phyloP scores from a whole-genome alignment of 1,284 basidiomycete genomes.

The Ceratorhiza oryzae-sativae region DNA sequence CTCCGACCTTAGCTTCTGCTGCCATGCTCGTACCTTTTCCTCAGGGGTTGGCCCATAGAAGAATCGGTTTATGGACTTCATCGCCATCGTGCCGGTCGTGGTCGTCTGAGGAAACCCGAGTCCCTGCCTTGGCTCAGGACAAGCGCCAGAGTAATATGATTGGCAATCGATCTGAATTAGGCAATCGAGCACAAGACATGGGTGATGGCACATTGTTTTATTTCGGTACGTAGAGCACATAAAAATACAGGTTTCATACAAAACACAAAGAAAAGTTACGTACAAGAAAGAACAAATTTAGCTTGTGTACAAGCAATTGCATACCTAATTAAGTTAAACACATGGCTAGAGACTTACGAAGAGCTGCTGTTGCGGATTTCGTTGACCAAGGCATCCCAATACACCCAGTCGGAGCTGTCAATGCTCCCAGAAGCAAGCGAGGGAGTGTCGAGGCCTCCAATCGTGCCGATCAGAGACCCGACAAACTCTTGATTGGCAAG shows the following conservation, averaged over 20 bases:
- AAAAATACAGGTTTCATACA: constrained; percentile 36
- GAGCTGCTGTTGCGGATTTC: constrained; percentile 42
- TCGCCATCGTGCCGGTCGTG: constrained; percentile 49
- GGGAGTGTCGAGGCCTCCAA: constrained; percentile 28
- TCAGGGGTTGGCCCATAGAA: constrained; percentile 95
- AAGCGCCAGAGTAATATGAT: constrained; percentile 18
- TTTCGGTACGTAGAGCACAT: constrained; percentile 24
- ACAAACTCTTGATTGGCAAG: constrained; percentile 35
- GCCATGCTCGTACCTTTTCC: constrained; percentile 89
- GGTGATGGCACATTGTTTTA: constrained; percentile 19
- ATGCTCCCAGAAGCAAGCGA: constrained; percentile 52
- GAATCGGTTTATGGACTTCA: constrained; percentile 90
- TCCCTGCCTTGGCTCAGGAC: constrained; percentile 11
- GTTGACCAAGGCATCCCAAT: constrained; percentile 77
- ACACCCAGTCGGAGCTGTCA: constrained; percentile 76
- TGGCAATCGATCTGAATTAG: constrained; percentile 4
- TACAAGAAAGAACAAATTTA: constrained; percentile 3
- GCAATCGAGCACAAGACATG: neutral
- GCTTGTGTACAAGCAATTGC: constrained; percentile 25
- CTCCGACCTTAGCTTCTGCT: constrained; percentile 80
- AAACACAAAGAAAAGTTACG: constrained; percentile 20
- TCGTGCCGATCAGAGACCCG: constrained; percentile 32
- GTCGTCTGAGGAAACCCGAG: constrained; percentile 16
- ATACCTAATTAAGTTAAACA: constrained; percentile 33
- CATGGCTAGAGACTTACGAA: constrained; percentile 22